Conservation (phyloP, 2,329 filamentous ascomycete species). For the Aspergillus brunneoviolaceus region DNA sequence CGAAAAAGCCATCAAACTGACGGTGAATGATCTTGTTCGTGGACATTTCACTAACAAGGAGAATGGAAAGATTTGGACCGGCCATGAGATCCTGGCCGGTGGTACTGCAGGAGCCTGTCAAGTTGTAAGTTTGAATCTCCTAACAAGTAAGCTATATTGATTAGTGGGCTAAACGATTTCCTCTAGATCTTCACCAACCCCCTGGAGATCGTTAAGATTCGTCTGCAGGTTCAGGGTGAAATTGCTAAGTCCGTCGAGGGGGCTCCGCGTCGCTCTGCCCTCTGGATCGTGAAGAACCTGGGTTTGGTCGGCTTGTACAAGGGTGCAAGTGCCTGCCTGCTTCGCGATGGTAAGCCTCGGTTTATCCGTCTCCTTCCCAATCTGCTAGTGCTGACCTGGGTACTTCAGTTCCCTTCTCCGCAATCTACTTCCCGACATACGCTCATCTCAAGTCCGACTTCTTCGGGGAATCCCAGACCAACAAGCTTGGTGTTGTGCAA, state of each 20-base stretch:
- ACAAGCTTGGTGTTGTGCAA: conserved; percentile 87
- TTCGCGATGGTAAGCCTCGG: conserved; percentile 65
- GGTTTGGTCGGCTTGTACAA: conserved; percentile 95
- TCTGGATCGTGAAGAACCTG: conserved; percentile 96
- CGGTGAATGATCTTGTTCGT: conserved; percentile 92
- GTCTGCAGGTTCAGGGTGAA: conserved; percentile 95
- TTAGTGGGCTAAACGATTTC: conserved; percentile 9
- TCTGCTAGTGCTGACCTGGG: not conserved
- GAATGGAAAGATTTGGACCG: conserved; percentile 67
- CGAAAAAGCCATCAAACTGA: conserved; percentile 98
- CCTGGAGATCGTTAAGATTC: conserved; percentile 98
- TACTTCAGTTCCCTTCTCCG: conserved; percentile 78
- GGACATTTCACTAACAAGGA: conserved; percentile 71
- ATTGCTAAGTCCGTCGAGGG: conserved; percentile 83
- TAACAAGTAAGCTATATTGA: not conserved
- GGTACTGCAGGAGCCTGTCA: conserved; percentile 88
- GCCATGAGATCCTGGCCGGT: conserved; percentile 80
- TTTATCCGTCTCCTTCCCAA: not conserved
- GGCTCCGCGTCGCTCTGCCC: conserved; percentile 81
- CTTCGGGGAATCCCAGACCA: conserved; percentile 83
- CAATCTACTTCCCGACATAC: conserved; percentile 98
- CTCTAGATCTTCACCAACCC: conserved; percentile 90
- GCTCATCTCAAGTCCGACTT: conserved; percentile 89
- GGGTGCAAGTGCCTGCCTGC: conserved; percentile 87
- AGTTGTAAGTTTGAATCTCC: conserved; percentile 67